Conservation (phyloP, 179 eudicot genomes). For the Actinidia polygama region DNA sequence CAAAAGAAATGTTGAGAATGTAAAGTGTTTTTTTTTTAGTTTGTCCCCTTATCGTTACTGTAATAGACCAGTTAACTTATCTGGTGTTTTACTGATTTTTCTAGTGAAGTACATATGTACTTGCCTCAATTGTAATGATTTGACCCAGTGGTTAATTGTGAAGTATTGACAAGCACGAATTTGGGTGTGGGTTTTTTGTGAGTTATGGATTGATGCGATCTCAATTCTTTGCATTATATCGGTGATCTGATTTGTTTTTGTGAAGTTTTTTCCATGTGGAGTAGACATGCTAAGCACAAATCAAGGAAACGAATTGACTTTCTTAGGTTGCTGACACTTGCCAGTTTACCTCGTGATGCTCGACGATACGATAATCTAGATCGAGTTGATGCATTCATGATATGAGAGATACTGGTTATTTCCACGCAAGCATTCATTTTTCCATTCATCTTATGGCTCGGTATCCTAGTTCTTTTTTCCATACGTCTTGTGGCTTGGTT, state of each 20-base stretch:
- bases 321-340: conserved; percentile 8
- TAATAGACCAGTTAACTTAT: neutral
- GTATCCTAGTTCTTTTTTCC: neutral
- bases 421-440: neutral
- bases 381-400: neutral
- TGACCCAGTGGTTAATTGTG: neutral
- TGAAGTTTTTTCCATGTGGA: neutral
- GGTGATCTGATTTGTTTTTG: neutral
- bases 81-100: neutral
- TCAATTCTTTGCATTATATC: neutral
- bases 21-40: neutral
- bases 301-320: neutral
- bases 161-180: too few relatives aligned
- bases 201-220: neutral
- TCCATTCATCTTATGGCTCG: neutral
- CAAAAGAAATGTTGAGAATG: neutral
- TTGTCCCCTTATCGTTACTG: neutral
- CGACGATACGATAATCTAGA: neutral
- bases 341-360: neutral
- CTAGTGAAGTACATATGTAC: neutral
- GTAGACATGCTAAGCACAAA: neutral
- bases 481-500: neutral
- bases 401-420: neutral
- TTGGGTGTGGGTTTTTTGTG: neutral
- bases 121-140: neutral